Percentiles rank a stretch among this genome's conserved stretches.
phyloP scores from a whole-genome alignment of 139 green algal species.

The Picochlorum sp. region DNA sequence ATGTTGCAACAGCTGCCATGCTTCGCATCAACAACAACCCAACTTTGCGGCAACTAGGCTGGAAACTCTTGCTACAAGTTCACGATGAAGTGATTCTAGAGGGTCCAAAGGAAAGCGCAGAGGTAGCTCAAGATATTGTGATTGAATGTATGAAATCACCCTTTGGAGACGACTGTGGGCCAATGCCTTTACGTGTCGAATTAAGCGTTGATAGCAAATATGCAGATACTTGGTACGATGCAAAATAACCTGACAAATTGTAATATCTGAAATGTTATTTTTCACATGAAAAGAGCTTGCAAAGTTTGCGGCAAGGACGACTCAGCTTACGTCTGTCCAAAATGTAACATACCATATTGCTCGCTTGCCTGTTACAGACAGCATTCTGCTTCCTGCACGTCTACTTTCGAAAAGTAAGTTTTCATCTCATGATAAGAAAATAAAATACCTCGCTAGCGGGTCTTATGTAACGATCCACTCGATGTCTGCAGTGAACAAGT shows the following conservation, averaged over 20 bases:
- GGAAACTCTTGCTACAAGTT: conserved; percentile 89
- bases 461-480: background rate
- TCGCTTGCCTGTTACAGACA: conserved; percentile 63
- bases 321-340: conserved; percentile 62
- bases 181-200: conserved; percentile 65
- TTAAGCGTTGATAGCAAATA: conserved; percentile 82
- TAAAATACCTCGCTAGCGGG: too few relatives aligned
- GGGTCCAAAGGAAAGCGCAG: conserved; percentile 66
- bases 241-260: conserved; percentile 62
- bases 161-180: conserved; percentile 40
- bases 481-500: conserved; percentile 41
- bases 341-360: conserved; percentile 71
- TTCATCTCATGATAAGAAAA: background rate
- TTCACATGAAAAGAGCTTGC: background rate
- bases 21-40: conserved; percentile 61
- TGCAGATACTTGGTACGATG: conserved; percentile 92
- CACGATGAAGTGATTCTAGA: conserved; percentile 98
- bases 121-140: conserved; percentile 63
- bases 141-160: conserved; percentile 80
- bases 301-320: background rate
- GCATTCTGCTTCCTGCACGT: conserved; percentile 55
- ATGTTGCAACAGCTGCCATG: conserved; percentile 92
- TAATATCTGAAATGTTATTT: background rate
- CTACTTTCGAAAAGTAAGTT: conserved; percentile 54
- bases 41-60: conserved; percentile 68